Conservation (phyloP, 306 rosid species). For the Glycine latifolia region DNA sequence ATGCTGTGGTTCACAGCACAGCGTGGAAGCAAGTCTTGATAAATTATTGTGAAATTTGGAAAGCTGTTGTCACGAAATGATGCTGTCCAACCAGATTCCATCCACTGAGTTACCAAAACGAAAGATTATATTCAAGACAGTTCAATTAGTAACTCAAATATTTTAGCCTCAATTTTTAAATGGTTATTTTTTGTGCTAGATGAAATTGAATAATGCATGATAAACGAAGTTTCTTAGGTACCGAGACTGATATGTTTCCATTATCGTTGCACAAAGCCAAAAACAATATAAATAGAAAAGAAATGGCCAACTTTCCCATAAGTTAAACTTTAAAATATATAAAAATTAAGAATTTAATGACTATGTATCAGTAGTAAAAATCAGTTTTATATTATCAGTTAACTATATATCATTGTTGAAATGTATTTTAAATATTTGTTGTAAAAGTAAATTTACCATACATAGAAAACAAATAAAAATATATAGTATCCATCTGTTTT, state of each 20-base stretch:
- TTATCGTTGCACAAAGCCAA: background rate
- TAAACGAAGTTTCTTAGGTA: background rate
- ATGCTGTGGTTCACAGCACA: constrained; percentile 25
- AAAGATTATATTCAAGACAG: background rate
- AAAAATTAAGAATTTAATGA: too few relatives aligned
- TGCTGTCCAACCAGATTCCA: constrained; percentile 36
- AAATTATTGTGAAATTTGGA: constrained; percentile 21
- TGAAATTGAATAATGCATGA: background rate
- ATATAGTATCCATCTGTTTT: too few relatives aligned
- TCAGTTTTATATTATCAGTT: too few relatives aligned
- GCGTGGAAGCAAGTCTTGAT: background rate
- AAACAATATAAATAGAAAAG: background rate
- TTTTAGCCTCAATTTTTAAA: background rate
- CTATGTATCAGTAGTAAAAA: too few relatives aligned
- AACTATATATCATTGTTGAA: too few relatives aligned
- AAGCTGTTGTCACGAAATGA: constrained; percentile 23
- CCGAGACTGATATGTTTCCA: background rate
- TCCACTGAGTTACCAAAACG: background rate
- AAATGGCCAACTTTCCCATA: background rate
- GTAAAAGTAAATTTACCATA: too few relatives aligned
- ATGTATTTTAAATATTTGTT: too few relatives aligned
- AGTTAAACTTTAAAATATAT: too few relatives aligned
- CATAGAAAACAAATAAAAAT: too few relatives aligned
- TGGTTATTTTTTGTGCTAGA: background rate
- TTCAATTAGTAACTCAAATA: constrained; percentile 9